These are phyloP conservation scores for Capsicum chinense DNA, from an alignment of 257 asterid species.

Conservation along the genomic window DNA sequence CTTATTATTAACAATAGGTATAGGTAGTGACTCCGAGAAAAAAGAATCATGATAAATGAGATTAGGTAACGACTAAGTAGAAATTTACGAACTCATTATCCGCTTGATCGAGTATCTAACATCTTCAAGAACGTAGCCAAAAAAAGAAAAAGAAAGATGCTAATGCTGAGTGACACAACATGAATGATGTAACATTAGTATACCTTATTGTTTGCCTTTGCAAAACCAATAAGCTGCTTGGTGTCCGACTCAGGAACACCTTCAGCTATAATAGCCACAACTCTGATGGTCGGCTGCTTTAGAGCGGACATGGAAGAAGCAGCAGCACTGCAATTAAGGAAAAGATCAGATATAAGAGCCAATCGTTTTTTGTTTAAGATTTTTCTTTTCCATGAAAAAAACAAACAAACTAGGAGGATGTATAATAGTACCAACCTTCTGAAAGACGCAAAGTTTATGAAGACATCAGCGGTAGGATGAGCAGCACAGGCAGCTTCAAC, in stretches of 20 bases:
- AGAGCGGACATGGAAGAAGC: slow-evolving; percentile 97
- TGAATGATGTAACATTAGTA: slow-evolving; percentile 14
- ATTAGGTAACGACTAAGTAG: not conserved
- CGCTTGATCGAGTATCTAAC: not conserved
- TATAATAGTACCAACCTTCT: slow-evolving; percentile 72
- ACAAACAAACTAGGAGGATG: not conserved
- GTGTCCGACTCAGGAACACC: slow-evolving; percentile 98
- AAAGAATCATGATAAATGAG: not conserved
- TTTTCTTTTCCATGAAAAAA: slow-evolving; percentile 9
- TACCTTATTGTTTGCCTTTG: slow-evolving; percentile 95
- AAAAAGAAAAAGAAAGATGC: not conserved
- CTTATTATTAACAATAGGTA: not conserved
- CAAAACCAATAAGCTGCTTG: slow-evolving; percentile 94
- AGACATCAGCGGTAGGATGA: slow-evolving; percentile 97
- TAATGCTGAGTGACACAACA: not conserved
- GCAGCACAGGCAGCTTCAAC: slow-evolving; percentile 98
- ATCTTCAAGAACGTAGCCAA: not conserved
- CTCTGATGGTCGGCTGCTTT: slow-evolving; percentile 95
- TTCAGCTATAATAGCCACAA: slow-evolving; percentile 97
- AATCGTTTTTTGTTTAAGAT: not conserved
- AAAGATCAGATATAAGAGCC: slow-evolving; percentile 26
- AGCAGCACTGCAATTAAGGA: slow-evolving; percentile 78
- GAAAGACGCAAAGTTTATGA: slow-evolving; percentile 96
- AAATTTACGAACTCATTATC: not conserved
- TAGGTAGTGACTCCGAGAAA: not conserved